Percentiles rank a stretch among this genome's conserved stretches.
These are phyloP conservation scores for Penicillium waksmanii DNA, from an alignment of 495 filamentous ascomycete genomes.

Conservation along the genomic window DNA sequence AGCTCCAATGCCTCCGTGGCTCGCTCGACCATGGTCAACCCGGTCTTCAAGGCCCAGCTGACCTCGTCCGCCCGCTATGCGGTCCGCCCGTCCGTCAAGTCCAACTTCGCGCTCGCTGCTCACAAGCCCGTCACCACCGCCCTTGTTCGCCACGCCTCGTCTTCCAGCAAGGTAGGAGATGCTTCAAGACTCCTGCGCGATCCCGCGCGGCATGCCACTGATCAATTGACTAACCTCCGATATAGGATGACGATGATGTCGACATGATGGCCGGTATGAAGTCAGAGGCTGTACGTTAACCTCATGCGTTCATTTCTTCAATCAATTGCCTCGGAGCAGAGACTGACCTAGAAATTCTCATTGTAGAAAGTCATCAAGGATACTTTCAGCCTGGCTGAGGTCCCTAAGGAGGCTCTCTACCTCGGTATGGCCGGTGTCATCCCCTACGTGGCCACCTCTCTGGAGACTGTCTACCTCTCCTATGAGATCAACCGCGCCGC, in stretches of 20 bases:
- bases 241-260: conserved; percentile 44
- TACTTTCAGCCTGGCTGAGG: conserved; percentile 77
- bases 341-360: conserved; percentile 14
- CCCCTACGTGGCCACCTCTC: conserved; percentile 86
- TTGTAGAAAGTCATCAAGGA: conserved; percentile 77
- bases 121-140: conserved; percentile 57
- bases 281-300: conserved; percentile 69
- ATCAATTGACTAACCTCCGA: conserved; percentile 33
- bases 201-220: conserved; percentile 17
- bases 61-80: conserved; percentile 46
- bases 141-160: conserved; percentile 52
- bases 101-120: conserved; percentile 47
- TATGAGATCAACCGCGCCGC: conserved; percentile 75
- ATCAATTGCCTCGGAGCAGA: background rate
- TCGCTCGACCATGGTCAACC: conserved; percentile 44
- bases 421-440: conserved; percentile 88
- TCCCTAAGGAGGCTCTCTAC: conserved; percentile 78
- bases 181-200: background rate
- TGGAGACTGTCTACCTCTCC: conserved; percentile 84
- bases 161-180: conserved; percentile 38
- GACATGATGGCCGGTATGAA: conserved; percentile 73
- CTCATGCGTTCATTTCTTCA: conserved; percentile 6
- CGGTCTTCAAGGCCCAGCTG: conserved; percentile 52
- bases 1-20: conserved; percentile 54
- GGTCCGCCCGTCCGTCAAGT: conserved; percentile 37